phyloP scores from a whole-genome alignment of 2,329 filamentous ascomycete genomes.

The Sclerotinia trifoliorum region DNA sequence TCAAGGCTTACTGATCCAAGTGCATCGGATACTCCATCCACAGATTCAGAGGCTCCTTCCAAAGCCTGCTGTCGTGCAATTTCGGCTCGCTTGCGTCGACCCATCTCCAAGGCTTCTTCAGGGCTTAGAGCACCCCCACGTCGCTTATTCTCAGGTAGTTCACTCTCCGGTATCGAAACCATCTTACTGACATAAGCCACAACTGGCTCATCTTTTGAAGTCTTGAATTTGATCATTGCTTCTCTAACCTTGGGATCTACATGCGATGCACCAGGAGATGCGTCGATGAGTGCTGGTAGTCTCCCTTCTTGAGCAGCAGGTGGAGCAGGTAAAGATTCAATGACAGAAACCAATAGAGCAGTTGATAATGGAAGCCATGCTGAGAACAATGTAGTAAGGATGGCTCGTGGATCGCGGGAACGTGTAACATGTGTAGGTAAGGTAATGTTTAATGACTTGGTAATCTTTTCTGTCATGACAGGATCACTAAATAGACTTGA shows the following conservation, averaged over 20 bases:
- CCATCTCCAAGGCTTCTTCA: constrained; percentile 86
- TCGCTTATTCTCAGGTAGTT: constrained; percentile 83
- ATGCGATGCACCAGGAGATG: constrained; percentile 72
- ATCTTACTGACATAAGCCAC: constrained; percentile 98
- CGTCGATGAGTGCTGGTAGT: constrained; percentile 74
- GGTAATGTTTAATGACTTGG: constrained; percentile 81
- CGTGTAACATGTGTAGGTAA: constrained; percentile 82
- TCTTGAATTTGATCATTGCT: constrained; percentile 82
- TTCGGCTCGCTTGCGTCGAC: constrained; percentile 83
- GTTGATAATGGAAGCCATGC: constrained; percentile 92
- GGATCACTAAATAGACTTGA: constrained; percentile 59
- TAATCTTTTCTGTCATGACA: constrained; percentile 85
- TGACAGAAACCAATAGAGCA: constrained; percentile 86
- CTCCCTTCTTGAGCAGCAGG: constrained; percentile 74
- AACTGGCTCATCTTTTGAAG: constrained; percentile 67
- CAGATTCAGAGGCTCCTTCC: constrained; percentile 38
- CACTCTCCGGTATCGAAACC: constrained; percentile 91
- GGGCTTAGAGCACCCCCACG: constrained; percentile 70
- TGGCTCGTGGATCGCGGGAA: constrained; percentile 76
- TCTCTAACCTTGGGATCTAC: constrained; percentile 68
- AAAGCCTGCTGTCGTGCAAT: constrained; percentile 73
- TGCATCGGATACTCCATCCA: constrained; percentile 51
- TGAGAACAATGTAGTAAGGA: constrained; percentile 83
- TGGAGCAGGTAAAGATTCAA: constrained; percentile 88
- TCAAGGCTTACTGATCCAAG: constrained; percentile 62